Evolutionary conservation across 805 yeast species (phyloP).

Genomic region (Teunomyces stri): DNA sequence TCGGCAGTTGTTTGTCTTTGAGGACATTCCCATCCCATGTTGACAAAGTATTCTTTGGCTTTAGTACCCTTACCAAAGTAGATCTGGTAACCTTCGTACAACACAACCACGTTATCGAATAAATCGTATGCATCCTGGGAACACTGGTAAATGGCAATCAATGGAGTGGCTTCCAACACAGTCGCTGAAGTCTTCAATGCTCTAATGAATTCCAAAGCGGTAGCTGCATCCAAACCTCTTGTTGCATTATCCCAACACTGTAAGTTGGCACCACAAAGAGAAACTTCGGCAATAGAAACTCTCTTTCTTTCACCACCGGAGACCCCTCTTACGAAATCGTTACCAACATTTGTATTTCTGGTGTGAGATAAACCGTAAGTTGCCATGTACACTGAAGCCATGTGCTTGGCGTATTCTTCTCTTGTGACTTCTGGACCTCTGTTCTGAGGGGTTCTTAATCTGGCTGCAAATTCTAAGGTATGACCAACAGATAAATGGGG

Average conservation of each 20-base stretch:
- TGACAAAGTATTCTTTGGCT: slow-evolving; percentile 49
- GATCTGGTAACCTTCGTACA: slow-evolving; percentile 58
- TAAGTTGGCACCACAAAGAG: slow-evolving; percentile 60
- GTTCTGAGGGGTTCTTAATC: slow-evolving; percentile 44
- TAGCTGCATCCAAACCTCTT: slow-evolving; percentile 81
- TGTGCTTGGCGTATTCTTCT: slow-evolving; percentile 20
- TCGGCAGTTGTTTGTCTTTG: slow-evolving; percentile 60
- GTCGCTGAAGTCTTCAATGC: slow-evolving; percentile 64
- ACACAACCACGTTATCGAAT: slow-evolving; percentile 60
- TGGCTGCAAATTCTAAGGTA: slow-evolving; percentile 54
- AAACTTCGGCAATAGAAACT: slow-evolving; percentile 78
- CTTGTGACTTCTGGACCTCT: slow-evolving; percentile 31
- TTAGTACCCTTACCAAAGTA: slow-evolving; percentile 46
- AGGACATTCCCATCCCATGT: slow-evolving; percentile 58
- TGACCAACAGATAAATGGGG: slow-evolving; percentile 56
- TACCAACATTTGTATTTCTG: slow-evolving; percentile 58
- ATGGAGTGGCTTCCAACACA: slow-evolving; percentile 49
- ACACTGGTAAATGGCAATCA: slow-evolving; percentile 59
- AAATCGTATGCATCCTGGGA: slow-evolving; percentile 58
- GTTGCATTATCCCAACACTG: slow-evolving; percentile 83
- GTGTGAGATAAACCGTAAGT: slow-evolving; percentile 58
- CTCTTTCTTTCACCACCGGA: slow-evolving; percentile 87
- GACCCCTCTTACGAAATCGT: slow-evolving; percentile 65
- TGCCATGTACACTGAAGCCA: slow-evolving; percentile 18
- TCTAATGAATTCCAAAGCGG: slow-evolving; percentile 71